These are phyloP conservation scores for Colletotrichum acutatum DNA, from an alignment of 2,329 filamentous ascomycete genomes.

Conservation along the genomic window DNA sequence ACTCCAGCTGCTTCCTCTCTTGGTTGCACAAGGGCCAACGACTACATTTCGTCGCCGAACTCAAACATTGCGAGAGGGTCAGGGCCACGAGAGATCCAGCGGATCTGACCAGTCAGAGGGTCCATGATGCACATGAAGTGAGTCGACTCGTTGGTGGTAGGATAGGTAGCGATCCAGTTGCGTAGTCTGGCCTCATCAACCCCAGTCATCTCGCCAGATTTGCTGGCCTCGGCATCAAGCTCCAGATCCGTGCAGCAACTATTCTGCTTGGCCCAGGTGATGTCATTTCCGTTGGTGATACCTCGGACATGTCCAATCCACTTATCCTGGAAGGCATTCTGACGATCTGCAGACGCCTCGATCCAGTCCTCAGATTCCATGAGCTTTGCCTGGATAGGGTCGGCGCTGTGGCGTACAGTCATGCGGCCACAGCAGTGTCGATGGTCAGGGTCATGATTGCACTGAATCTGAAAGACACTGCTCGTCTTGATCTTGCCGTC, in stretches of 20 bases:
- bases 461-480: slow-evolving; percentile 63
- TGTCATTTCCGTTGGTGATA: background rate
- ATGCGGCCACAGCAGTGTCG: background rate
- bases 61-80: background rate
- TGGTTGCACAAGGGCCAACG: background rate
- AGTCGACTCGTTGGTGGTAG: slow-evolving; percentile 66
- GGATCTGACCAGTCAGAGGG: slow-evolving; percentile 57
- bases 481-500: slow-evolving; percentile 57
- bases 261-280: background rate
- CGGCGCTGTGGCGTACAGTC: background rate
- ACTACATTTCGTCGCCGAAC: background rate
- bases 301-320: slow-evolving; percentile 12
- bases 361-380: slow-evolving; percentile 40
- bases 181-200: slow-evolving; percentile 49
- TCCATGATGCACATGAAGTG: slow-evolving; percentile 70
- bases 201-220: background rate
- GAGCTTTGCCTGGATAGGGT: slow-evolving; percentile 17
- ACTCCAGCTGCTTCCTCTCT: background rate
- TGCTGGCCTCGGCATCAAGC: background rate
- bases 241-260: slow-evolving; percentile 7
- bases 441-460: slow-evolving; percentile 62
- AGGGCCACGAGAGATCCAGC: slow-evolving; percentile 49
- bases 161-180: slow-evolving; percentile 61
- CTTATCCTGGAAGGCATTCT: slow-evolving; percentile 30
- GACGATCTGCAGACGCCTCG: slow-evolving; percentile 41